Conservation (phyloP, 192 early-diverging fungal species). For the Umbelopsis vinacea region DNA sequence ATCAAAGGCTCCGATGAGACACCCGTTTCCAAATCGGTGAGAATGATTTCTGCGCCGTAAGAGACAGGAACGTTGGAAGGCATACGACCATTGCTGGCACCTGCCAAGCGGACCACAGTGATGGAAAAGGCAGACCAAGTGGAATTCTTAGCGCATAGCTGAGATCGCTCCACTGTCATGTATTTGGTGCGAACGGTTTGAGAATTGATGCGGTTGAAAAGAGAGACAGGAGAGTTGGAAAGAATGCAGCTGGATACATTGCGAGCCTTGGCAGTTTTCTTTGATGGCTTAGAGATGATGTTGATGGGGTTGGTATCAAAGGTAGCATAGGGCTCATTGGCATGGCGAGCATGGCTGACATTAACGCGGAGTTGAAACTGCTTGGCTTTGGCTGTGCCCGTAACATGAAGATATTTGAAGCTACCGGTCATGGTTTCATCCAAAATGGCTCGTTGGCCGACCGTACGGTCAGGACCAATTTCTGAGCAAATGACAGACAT, state of each 20-base stretch:
- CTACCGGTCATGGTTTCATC: conserved; percentile 62
- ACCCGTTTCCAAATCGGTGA: conserved; percentile 67
- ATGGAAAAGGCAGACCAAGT: conserved; percentile 70
- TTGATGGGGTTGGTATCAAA: conserved; percentile 76
- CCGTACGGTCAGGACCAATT: conserved; percentile 40
- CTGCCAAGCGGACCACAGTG: conserved; percentile 37
- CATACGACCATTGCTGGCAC: conserved; percentile 1
- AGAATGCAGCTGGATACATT: conserved; percentile 79
- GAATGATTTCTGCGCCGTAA: conserved; percentile 76
- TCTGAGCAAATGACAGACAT: conserved; percentile 49
- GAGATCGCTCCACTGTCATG: conserved; percentile 64
- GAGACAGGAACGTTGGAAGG: conserved; percentile 48
- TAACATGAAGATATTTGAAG: conserved; percentile 80
- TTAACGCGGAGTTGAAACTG: conserved; percentile 74
- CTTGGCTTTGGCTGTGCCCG: conserved; percentile 81
- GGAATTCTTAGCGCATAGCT: conserved; percentile 63
- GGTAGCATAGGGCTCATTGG: conserved; percentile 54
- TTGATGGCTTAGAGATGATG: conserved; percentile 93
- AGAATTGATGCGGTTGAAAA: conserved; percentile 92
- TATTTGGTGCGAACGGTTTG: conserved; percentile 91
- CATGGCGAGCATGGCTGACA: conserved; percentile 44
- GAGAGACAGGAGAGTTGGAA: conserved; percentile 73
- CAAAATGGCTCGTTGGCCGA: conserved; percentile 52
- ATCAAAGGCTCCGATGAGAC: conserved; percentile 70
- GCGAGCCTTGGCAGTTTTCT: conserved; percentile 85